Evolutionary conservation across 2,329 filamentous ascomycete species (phyloP), one percentile per base, ranked within the genome.

Genomic region (Trichophyton simii): DNA sequence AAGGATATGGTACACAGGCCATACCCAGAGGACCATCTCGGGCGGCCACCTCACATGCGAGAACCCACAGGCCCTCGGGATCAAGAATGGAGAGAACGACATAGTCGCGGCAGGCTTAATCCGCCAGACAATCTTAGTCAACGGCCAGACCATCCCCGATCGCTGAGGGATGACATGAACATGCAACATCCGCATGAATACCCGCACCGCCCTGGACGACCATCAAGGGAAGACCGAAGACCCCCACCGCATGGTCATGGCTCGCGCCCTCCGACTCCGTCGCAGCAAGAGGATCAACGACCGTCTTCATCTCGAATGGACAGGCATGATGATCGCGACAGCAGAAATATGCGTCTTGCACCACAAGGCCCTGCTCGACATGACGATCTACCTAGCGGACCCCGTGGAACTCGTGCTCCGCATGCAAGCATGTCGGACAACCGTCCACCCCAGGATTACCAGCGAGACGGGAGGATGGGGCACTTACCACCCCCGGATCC

Each of bases 371-470:
- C 63, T 22, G 62, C 69, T 52, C 72, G 70, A 42, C 75, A 73
- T 64, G 80, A 77, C 15, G 74, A 76, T 57, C 74, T 80, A 52
- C 82, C 82, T 4, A 79, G 78, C 20, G 82, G 81, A 15, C 82
- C 82, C 60, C 78, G 80, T 61, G 72, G 72, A 7, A 62, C 64
- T 54, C 64, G 65, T 58, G 13, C 52, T 36, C 59, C 15, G 34
- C 61, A 46, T 22, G 59, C 54, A 58, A 76, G 76, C 59, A 73
- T 78, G 54, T 66, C 61, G 61, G 63, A 66, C 20, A 68, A 67
- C 8, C 65, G 65, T 46, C 57, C 68, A 6, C 59, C 68, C 9
- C 60, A 65, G 38, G 70, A 73, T 44, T 62, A 66, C 20, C 62
- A 67, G 28, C 71, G 76, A 42, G 66, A 70, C 6, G 60, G 68